Evolutionary conservation across 352 stramenopile genomes (phyloP).

Genomic region (Elongisporangium anandrum): DNA sequence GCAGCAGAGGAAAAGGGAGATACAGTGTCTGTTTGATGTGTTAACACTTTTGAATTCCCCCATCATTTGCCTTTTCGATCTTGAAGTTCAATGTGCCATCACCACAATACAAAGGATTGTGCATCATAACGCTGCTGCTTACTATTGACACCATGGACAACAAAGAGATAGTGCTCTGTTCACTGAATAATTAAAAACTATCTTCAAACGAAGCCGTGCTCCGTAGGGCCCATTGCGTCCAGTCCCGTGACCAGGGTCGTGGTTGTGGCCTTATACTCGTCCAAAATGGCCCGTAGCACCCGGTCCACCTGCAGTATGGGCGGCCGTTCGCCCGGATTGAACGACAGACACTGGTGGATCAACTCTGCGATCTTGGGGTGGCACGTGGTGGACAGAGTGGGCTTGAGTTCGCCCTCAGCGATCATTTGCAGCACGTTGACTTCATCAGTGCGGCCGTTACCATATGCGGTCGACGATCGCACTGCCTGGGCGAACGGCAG

Average conservation of each 20-base stretch:
- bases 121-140: too few relatives aligned
- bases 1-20: not conserved
- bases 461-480: conserved; percentile 22
- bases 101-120: too few relatives aligned
- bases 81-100: not conserved
- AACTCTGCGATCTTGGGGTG: conserved; percentile 45
- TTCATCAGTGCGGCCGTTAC: conserved; percentile 16
- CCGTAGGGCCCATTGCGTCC: not conserved
- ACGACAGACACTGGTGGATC: conserved; percentile 24
- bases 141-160: too few relatives aligned
- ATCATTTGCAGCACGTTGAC: conserved; percentile 68
- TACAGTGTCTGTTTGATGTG: conserved; percentile 1
- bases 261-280: not conserved
- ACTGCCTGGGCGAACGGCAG: conserved; percentile 66
- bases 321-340: conserved; percentile 24
- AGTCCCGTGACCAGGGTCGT: not conserved
- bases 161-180: not conserved
- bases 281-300: not conserved
- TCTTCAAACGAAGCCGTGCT: not conserved
- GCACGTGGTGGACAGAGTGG: conserved; percentile 46
- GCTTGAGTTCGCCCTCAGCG: conserved; percentile 47
- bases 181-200: not conserved
- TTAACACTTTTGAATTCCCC: not conserved
- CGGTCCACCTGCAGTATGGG: conserved; percentile 4
- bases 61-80: not conserved